A percentile compares a stretch with the other conserved stretches of the same genome.
Conservation (phyloP, 225 moss, liverwort and hornwort species). For the Bryoerythrophyllum caledonicum region DNA sequence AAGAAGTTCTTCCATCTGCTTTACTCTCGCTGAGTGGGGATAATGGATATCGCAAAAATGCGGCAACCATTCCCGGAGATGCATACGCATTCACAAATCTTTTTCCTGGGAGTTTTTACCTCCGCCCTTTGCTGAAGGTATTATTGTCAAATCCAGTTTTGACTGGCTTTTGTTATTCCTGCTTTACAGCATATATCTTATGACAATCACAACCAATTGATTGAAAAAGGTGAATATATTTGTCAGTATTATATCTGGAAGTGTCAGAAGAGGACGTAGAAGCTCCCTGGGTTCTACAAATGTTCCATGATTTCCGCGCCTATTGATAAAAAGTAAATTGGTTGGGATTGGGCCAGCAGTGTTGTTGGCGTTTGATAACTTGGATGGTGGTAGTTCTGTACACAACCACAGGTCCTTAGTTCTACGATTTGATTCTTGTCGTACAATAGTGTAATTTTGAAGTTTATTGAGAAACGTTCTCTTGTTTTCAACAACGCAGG, state of each 20-base stretch:
- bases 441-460: not conserved
- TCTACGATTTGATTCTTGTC: not conserved
- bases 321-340: not conserved
- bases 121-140: conserved; percentile 84
- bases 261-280: not conserved
- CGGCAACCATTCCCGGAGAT: conserved; percentile 61
- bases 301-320: not conserved
- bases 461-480: not conserved
- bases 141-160: not conserved
- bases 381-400: not conserved
- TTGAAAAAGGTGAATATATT: no score
- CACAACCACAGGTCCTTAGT: not conserved
- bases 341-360: no score
- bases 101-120: conserved; percentile 89
- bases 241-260: not conserved
- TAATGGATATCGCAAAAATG: conserved; percentile 89
- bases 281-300: not conserved
- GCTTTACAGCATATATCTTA: no score
- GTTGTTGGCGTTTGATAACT: not conserved
- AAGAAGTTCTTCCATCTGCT: conserved; percentile 69
- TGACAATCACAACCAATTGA: no score
- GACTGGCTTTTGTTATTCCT: no score
- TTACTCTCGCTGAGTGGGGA: conserved; percentile 88
- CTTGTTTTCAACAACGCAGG: conserved; percentile 38
- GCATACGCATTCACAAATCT: conserved; percentile 65